Conservation (phyloP, 2,329 filamentous ascomycete genomes). For the Coniochaeta pulveracea region DNA sequence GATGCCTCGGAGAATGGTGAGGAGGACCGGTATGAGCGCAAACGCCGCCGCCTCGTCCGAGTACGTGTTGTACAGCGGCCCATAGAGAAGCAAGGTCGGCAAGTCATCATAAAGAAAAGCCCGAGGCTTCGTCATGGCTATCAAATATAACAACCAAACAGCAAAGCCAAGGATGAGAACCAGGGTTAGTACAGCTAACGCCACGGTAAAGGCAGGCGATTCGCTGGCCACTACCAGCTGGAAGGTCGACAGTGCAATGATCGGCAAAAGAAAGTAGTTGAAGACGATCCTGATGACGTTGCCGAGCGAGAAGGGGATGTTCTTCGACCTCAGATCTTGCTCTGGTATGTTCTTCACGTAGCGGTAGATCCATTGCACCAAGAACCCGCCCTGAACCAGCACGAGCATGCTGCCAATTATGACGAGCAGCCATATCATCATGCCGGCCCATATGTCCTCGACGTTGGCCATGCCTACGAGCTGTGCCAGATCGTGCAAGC, state of each 20-base stretch:
- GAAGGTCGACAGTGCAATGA: slow-evolving; percentile 79
- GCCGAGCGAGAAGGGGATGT: slow-evolving; percentile 74
- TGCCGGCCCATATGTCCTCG: slow-evolving; percentile 83
- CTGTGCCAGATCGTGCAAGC: slow-evolving; percentile 68
- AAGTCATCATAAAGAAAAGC: slow-evolving; percentile 89
- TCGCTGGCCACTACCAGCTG: slow-evolving; percentile 67
- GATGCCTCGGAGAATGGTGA: slow-evolving; percentile 78
- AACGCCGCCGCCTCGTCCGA: slow-evolving; percentile 88
- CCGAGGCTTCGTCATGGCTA: slow-evolving; percentile 69
- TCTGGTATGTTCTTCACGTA: slow-evolving; percentile 60
- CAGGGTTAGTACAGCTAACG: slow-evolving; percentile 63
- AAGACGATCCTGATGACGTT: slow-evolving; percentile 78
- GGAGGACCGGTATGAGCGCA: slow-evolving; percentile 72
- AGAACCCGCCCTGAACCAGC: slow-evolving; percentile 67
- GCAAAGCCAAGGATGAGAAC: slow-evolving; percentile 62
- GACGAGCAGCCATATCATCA: slow-evolving; percentile 81
- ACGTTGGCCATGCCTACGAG: slow-evolving; percentile 67
- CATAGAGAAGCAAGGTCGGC: slow-evolving; percentile 78
- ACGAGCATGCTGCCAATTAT: slow-evolving; percentile 59
- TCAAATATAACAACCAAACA: slow-evolving; percentile 69
- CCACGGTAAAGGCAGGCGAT: slow-evolving; percentile 62
- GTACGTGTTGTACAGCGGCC: slow-evolving; percentile 94
- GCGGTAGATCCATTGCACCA: slow-evolving; percentile 65
- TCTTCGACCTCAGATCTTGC: slow-evolving; percentile 84
- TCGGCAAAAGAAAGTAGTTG: slow-evolving; percentile 83